Conservation (phyloP, 306 rosid genomes). For the Psophocarpus tetragonolobus region DNA sequence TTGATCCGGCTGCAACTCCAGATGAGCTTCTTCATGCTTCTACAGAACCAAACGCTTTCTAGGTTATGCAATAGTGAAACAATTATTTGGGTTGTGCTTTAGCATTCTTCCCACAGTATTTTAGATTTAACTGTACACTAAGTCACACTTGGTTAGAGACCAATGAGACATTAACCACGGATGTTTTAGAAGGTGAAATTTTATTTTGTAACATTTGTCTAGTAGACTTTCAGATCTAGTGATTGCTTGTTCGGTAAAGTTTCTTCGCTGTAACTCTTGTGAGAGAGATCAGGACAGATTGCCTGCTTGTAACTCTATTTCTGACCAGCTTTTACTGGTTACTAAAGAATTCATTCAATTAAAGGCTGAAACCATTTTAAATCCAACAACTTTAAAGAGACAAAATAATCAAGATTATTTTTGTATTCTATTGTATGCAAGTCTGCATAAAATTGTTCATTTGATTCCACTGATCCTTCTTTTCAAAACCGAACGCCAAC, state of each 20-base stretch:
- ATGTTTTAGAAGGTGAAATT: constrained; percentile 62
- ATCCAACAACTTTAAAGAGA: not conserved
- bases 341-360: constrained; percentile 36
- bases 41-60: constrained; percentile 40
- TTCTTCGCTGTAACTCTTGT: constrained; percentile 31
- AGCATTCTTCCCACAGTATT: constrained; percentile 60
- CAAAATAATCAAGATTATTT: not conserved
- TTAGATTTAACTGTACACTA: constrained; percentile 91
- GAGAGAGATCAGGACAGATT: constrained; percentile 38
- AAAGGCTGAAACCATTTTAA: constrained; percentile 18
- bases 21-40: constrained; percentile 88
- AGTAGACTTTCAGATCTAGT: constrained; percentile 43
- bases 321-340: constrained; percentile 34
- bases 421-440: not conserved
- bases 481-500: not conserved
- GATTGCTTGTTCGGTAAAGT: constrained; percentile 49
- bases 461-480: not conserved
- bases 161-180: constrained; percentile 56
- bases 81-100: constrained; percentile 39
- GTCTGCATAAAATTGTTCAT: not conserved
- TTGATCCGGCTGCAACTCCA: constrained; percentile 98
- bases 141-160: constrained; percentile 67
- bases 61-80: constrained; percentile 40
- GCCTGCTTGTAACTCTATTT: constrained; percentile 37
- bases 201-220: constrained; percentile 49